Evolutionary conservation across 108 stramenopile genomes (phyloP).

Genomic region (Cylindrotheca fusiformis): DNA sequence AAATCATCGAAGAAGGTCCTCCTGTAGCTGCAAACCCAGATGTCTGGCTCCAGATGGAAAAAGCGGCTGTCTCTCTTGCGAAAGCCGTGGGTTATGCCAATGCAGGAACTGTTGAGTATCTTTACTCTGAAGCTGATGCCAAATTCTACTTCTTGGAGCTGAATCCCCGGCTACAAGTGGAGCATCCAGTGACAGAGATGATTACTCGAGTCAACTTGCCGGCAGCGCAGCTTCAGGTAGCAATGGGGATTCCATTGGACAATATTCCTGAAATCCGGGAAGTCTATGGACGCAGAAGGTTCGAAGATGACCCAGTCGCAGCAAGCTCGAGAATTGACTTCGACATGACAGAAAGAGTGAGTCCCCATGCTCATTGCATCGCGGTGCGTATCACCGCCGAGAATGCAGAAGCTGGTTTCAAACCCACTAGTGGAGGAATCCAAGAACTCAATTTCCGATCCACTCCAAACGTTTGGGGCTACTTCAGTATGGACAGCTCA

Average conservation of each 20-base stretch:
- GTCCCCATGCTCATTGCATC: constrained; percentile 90
- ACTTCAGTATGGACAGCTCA: constrained; percentile 97
- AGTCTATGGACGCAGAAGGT: constrained; percentile 87
- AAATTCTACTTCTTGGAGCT: constrained; percentile 99
- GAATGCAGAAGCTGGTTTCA: constrained; percentile 98
- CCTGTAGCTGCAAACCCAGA: constrained; percentile 90
- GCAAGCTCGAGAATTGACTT: constrained; percentile 73
- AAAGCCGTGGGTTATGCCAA: constrained; percentile 98
- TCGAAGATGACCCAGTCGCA: constrained; percentile 71
- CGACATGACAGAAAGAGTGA: constrained; percentile 46
- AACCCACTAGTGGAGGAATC: constrained; percentile 95
- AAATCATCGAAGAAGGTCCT: constrained; percentile 99
- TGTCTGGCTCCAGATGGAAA: constrained; percentile 96
- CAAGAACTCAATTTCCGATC: constrained; percentile 98
- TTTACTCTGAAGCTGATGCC: constrained; percentile 87
- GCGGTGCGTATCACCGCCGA: constrained; percentile 99
- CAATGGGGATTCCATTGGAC: constrained; percentile 98
- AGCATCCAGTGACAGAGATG: constrained; percentile 99
- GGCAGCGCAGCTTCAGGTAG: constrained; percentile 96
- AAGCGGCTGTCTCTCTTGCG: constrained; percentile 93
- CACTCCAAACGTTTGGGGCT: constrained; percentile 99
- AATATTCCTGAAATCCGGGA: constrained; percentile 95
- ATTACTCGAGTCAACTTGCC: constrained; percentile 97
- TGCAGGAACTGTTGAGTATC: constrained; percentile 99
- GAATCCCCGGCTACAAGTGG: constrained; percentile 98